Percentiles rank a stretch among this genome's conserved stretches.
Conservation (phyloP, 108 stramenopile genomes). For the Seminavis robusta region DNA sequence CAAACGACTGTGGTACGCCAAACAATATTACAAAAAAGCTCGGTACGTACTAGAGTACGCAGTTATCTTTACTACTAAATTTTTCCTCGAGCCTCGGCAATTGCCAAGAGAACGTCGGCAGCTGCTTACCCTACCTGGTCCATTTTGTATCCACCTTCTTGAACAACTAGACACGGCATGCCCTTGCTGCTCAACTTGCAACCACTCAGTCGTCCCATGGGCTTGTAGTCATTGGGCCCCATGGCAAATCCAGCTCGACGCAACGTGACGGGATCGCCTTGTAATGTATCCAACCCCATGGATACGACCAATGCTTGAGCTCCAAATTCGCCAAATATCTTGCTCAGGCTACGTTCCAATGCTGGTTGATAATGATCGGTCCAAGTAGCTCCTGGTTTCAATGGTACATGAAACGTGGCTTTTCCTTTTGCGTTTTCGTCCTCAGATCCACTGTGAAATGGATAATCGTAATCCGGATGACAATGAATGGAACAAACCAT, state of each 20-base stretch:
- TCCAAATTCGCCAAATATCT: conserved; percentile 41
- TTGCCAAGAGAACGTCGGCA: conserved; percentile 68
- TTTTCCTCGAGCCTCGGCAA: too few species aligned
- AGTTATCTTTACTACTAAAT: too few species aligned
- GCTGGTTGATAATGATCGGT: conserved; percentile 48
- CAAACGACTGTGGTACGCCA: too few species aligned
- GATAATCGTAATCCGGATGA: conserved; percentile 79
- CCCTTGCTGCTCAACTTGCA: too few species aligned
- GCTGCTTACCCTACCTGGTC: conserved; percentile 67
- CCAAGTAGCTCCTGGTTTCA: conserved; percentile 66
- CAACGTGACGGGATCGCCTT: conserved; percentile 61
- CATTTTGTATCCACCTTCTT: conserved; percentile 85
- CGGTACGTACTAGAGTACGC: too few species aligned
- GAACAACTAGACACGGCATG: conserved; percentile 57
- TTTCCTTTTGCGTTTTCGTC: too few species aligned
- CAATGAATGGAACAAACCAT: conserved; percentile 74
- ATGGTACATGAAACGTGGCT: conserved; percentile 59
- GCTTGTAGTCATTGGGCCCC: conserved; percentile 46
- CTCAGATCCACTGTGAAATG: conserved; percentile 77
- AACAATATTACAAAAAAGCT: too few species aligned
- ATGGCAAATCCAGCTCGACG: conserved; percentile 70
- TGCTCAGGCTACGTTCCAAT: conserved; percentile 45
- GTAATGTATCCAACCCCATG: conserved; percentile 74
- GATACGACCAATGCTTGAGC: conserved; percentile 58
- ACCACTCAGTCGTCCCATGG: conserved; percentile 45